Conservation (phyloP, 768 basidiomycete species). For the Megacollybia marginata region DNA sequence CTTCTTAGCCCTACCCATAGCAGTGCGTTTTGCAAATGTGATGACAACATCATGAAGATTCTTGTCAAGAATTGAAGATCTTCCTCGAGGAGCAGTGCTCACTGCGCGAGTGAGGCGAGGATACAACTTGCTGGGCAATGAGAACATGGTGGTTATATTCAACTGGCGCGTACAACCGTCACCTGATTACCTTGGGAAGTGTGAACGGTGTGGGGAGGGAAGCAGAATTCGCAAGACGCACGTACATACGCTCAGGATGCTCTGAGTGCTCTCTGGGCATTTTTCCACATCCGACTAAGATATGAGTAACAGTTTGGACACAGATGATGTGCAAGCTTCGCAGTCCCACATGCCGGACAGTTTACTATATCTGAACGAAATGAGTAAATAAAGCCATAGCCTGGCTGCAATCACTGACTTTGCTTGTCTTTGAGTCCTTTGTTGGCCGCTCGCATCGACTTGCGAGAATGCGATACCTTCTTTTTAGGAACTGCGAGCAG, state of each 20-base stretch:
- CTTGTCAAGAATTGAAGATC: constrained; percentile 54
- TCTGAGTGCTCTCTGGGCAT: constrained; percentile 21
- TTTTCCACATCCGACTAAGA: constrained; percentile 60
- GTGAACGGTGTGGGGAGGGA: too few species aligned
- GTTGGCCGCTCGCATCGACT: constrained; percentile 91
- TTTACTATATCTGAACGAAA: constrained; percentile 70
- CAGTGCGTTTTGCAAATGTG: constrained; percentile 84
- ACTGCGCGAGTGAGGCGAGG: constrained; percentile 16
- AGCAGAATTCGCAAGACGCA: neutral
- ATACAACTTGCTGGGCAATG: constrained; percentile 1
- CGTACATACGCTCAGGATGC: constrained; percentile 20
- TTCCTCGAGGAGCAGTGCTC: constrained; percentile 39
- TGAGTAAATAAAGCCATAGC: neutral
- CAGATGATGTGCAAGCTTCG: constrained; percentile 85
- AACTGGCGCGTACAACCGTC: constrained; percentile 2
- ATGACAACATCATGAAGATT: constrained; percentile 83
- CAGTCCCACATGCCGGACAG: constrained; percentile 83
- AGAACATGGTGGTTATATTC: neutral
- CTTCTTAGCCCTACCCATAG: constrained; percentile 83
- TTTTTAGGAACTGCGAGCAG: constrained; percentile 92
- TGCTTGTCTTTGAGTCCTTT: constrained; percentile 94
- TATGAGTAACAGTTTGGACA: constrained; percentile 77
- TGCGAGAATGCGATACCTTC: constrained; percentile 87
- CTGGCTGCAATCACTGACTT: constrained; percentile 40
- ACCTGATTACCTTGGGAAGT: neutral